phyloP scores from a whole-genome alignment of 768 basidiomycete genomes.

The Lactarius hengduanensis region DNA sequence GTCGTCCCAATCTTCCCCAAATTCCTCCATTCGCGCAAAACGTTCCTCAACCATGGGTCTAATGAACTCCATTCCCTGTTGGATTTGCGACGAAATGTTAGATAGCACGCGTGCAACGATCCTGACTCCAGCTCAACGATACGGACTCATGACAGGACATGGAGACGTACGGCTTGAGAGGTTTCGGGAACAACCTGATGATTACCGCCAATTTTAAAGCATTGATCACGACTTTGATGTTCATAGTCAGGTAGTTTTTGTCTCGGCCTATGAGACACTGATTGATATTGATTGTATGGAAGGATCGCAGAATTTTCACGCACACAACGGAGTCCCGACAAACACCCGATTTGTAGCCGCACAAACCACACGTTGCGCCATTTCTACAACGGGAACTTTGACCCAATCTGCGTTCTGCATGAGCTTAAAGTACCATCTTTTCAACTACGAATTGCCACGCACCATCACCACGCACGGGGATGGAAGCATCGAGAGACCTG shows the following conservation, averaged over 20 bases:
- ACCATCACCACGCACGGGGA: neutral
- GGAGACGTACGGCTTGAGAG: neutral
- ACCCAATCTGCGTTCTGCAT: neutral
- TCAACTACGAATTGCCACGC: neutral
- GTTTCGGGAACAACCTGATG: neutral
- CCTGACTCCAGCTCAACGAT: neutral
- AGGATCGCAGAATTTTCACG: neutral
- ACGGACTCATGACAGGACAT: neutral
- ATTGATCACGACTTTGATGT: neutral
- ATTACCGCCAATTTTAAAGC: neutral
- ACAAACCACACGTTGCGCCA: neutral
- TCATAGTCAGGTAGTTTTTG: neutral
- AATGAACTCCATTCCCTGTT: neutral
- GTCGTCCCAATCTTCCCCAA: slow-evolving; percentile 13
- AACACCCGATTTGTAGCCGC: neutral
- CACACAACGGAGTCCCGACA: neutral
- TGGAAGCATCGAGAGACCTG: neutral
- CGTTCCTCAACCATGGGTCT: slow-evolving; percentile 10
- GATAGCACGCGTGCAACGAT: slow-evolving; percentile 1
- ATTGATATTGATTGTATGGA: neutral
- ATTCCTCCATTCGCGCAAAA: neutral
- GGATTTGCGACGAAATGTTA: slow-evolving; percentile 1
- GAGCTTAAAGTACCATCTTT: neutral
- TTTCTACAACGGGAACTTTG: neutral
- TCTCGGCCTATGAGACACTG: neutral